These are phyloP conservation scores for Ceratocystis eucalypticola DNA, from an alignment of 2,329 filamentous ascomycete species.

Conservation along the genomic window DNA sequence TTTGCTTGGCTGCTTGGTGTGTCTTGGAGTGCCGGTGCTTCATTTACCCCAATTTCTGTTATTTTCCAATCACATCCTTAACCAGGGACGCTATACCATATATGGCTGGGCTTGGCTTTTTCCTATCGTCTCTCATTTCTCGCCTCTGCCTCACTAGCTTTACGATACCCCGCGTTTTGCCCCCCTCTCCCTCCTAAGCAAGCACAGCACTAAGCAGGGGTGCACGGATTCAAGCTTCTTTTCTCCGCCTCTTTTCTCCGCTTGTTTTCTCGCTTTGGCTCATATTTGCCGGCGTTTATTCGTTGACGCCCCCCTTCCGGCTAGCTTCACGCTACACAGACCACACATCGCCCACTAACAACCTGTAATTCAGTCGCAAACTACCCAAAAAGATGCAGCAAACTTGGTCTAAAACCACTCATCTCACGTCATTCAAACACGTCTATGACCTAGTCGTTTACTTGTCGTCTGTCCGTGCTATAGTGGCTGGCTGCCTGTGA, in stretches of 20 bases:
- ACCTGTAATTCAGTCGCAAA: background rate
- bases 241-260: constrained; percentile 2
- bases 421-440: background rate
- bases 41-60: background rate
- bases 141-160: background rate
- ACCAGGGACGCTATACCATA: background rate
- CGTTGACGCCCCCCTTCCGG: background rate
- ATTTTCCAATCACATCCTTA: background rate
- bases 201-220: background rate
- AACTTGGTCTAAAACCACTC: background rate
- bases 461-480: background rate
- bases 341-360: background rate
- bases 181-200: background rate
- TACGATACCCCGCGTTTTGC: background rate
- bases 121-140: background rate
- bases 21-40: background rate
- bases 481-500: background rate
- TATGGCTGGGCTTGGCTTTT: background rate
- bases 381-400: background rate
- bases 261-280: background rate
- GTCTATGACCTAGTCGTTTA: background rate
- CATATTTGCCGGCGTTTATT: constrained; percentile 4
- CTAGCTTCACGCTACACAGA: constrained; percentile 2
- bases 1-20: constrained; percentile 4
- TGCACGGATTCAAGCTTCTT: constrained; percentile 7